These are phyloP conservation scores for Syzygium grande DNA, from an alignment of 345 rosid species.

Conservation along the genomic window DNA sequence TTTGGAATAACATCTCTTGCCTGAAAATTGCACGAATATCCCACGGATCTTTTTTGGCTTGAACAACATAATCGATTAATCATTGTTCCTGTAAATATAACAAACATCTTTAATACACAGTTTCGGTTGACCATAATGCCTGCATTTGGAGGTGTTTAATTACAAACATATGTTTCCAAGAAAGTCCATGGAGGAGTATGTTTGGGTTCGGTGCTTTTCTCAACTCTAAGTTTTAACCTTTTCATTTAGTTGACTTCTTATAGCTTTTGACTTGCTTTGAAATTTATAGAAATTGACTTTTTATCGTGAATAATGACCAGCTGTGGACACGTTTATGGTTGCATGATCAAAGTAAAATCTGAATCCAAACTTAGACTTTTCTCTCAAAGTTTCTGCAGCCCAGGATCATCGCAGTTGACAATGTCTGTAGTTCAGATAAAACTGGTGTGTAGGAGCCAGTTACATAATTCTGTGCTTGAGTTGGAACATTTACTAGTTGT, in stretches of 20 bases:
- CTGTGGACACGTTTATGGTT: background rate
- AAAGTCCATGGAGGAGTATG: background rate
- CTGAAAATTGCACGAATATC: background rate
- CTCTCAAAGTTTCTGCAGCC: background rate
- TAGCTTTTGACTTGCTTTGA: background rate
- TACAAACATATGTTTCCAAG: background rate
- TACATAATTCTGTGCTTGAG: too few relatives aligned
- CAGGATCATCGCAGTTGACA: too few relatives aligned
- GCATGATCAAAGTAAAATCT: background rate
- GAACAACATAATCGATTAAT: background rate
- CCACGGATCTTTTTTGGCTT: background rate
- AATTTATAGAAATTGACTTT: background rate
- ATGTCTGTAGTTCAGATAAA: too few relatives aligned
- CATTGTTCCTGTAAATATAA: background rate
- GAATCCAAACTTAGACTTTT: background rate
- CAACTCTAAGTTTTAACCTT: background rate
- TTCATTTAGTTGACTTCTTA: background rate
- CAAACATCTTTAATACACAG: background rate
- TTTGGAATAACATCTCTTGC: background rate
- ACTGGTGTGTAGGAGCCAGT: too few relatives aligned
- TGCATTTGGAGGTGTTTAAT: background rate
- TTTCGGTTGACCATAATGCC: background rate
- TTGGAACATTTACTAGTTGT: background rate
- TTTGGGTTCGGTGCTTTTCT: background rate
- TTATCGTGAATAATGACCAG: background rate